Percentiles rank a stretch among this genome's conserved stretches.
Evolutionary conservation across 1,284 basidiomycete genomes (phyloP).

Genomic region (Cystobasidium pallidum): DNA sequence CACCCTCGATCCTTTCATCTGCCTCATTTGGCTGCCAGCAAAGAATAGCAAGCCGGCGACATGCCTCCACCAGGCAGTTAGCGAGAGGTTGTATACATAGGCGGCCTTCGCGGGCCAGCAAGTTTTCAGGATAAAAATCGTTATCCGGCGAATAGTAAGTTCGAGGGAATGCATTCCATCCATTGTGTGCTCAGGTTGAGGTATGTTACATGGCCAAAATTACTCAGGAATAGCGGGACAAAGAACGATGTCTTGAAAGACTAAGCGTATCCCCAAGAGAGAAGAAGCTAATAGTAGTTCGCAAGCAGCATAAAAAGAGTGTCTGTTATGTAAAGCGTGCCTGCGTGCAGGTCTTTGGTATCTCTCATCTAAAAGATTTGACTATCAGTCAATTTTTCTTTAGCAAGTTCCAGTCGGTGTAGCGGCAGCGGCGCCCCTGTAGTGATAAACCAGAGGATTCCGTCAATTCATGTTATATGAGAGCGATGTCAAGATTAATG

Average conservation of each 20-base stretch:
- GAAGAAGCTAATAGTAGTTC: no score
- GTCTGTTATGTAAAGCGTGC: not conserved
- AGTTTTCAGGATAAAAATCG: no score
- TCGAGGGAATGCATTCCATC: no score
- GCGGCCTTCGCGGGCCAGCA: no score
- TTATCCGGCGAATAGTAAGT: no score
- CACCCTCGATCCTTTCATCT: not conserved
- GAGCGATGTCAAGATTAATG: not conserved
- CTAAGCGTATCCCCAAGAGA: no score
- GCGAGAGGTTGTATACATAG: no score
- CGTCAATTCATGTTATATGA: not conserved
- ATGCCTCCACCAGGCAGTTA: no score
- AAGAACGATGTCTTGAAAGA: no score
- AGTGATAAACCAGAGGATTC: not conserved
- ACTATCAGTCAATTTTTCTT: not conserved
- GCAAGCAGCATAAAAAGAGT: no score
- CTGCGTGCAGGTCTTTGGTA: not conserved
- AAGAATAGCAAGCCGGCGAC: no score
- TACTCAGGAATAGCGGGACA: not conserved
- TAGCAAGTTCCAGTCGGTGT: slow-evolving; percentile 17
- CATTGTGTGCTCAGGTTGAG: not conserved
- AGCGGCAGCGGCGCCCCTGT: slow-evolving; percentile 12
- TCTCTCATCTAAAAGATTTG: not conserved
- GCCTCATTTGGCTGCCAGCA: no score
- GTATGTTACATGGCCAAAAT: slow-evolving; percentile 1